Base-by-base conservation (phyloP, 1,139 yeast species). In the Ogataea hybrid region DNA sequence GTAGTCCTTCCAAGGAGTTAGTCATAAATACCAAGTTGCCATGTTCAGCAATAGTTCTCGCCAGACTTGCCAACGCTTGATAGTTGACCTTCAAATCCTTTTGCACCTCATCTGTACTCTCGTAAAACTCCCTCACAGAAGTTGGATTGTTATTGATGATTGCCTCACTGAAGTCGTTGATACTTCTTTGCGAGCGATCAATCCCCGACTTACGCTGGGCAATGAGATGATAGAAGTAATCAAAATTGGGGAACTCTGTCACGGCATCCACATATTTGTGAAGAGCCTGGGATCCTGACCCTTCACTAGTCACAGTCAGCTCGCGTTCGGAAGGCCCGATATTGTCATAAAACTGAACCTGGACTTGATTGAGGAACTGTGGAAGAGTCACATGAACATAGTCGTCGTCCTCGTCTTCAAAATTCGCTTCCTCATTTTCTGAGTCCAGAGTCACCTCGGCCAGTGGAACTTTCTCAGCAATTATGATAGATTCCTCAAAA, bases 101-200 rank as follows among this genome's bases (percentile, higher is more conserved):
- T 32, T 47, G 51, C 6, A 59, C 27, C 4, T 49, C 53, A 4
- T 51, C 53, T 5, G 47, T 25, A 22, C 60, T 58, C 27, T 51
- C 57, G 41, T 54, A 58, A 36, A 50, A 59, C 28, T 60, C 63
- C 16, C 60, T 42, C 12, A 60, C 54, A 2, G 62, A 56, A 2
- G 55, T 51, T 9, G 61, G 61, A 32, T 60, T 60, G 9, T 57
- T 54, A 12, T 57, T 58, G 14, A 49, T 42, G 12, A 60, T 55
- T 31, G 51, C 56, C 23, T 50, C 47, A 9, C 56, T 57, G 37
- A 58, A 59, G 17, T 53, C 58, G 10, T 47, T 39, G 4, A 58
- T 59, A 41, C 55, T 55, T 5, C 46, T 49, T 12, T 58, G 48
- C 9, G 58, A 57, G 2, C 55, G 51, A 11, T 50, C 46, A 11